Base-by-base conservation (phyloP, 768 basidiomycete species). In the Tephrocybe rancida region DNA sequence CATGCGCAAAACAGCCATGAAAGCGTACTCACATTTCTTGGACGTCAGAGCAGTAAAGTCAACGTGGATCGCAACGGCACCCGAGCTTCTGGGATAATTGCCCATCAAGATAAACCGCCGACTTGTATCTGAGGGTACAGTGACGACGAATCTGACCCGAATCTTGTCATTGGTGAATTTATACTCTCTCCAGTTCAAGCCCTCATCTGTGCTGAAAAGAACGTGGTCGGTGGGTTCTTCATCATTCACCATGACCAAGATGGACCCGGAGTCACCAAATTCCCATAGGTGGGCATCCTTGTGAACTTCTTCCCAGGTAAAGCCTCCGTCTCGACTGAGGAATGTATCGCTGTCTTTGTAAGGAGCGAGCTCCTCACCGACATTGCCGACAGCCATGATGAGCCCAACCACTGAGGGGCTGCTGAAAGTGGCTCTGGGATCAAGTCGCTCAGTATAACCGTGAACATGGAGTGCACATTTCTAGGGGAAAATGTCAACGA, bases 281-380 rank as follows among this genome's bases (percentile, higher is more conserved):
- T 95, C 95, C 94, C 93, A 99, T 34, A 98, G 78, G 65, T 98
- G 90, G 0, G 97, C 96, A 60, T 96, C 95, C 67, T 99, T 99
- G 76, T 95, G 95, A 0, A 99, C 88, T 72, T 99, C 97, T 67
- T 97, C 86, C 97, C 97, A 99, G 0, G 92, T 94, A 72, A 97
- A 97, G 8, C 97, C 97, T 2, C 86, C 97, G 61, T 99, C 93
- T 3, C 97, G 92, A 51, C 92, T 93, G 37, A 98, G 80, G 87
- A 97, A 98, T 2, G 95, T 97, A 67, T 98, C 96, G 55, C 87
- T 86, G 26, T 98, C 90, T 3, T 76, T 80, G 72, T 99, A 99
- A 0, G 85, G 74, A 0, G 83, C 85, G 1, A 99, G 82, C 1
- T 73, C 65, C 57, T 93, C 88, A 35, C 97, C 97, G 13, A 99